phyloP scores from a whole-genome alignment of 1,139 yeast species.

The Candida tetrigidarum region DNA sequence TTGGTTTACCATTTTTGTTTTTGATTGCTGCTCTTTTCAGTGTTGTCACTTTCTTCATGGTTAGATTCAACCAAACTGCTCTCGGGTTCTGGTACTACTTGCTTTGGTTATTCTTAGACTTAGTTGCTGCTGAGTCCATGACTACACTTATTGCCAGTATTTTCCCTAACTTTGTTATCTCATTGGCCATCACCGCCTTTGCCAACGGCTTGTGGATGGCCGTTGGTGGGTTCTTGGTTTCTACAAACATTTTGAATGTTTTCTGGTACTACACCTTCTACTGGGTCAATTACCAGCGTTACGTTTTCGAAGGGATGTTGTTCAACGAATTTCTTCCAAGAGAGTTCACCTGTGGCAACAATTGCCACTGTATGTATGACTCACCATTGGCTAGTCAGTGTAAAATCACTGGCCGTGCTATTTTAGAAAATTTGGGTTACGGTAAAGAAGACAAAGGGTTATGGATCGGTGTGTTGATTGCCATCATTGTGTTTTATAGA shows the following conservation, averaged over 20 bases:
- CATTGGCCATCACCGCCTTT: slow-evolving; percentile 44
- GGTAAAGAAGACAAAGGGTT: slow-evolving; percentile 27
- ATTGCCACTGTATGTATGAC: slow-evolving; percentile 39
- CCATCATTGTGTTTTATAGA: slow-evolving; percentile 29
- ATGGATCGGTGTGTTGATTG: slow-evolving; percentile 39
- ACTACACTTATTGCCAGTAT: slow-evolving; percentile 37
- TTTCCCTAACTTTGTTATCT: slow-evolving; percentile 40
- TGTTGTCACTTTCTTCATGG: slow-evolving; percentile 38
- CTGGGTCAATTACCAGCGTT: slow-evolving; percentile 44
- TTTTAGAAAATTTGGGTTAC: slow-evolving; percentile 34
- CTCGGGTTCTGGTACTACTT: slow-evolving; percentile 35
- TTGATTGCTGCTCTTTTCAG: slow-evolving; percentile 34
- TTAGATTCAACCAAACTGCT: slow-evolving; percentile 30
- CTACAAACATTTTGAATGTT: slow-evolving; percentile 33
- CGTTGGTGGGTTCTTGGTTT: slow-evolving; percentile 44
- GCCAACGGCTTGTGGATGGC: slow-evolving; percentile 50
- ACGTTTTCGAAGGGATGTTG: slow-evolving; percentile 49
- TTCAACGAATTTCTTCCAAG: slow-evolving; percentile 37
- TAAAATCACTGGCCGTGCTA: slow-evolving; percentile 34
- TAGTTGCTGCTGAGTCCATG: slow-evolving; percentile 45
- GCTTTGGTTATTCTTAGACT: slow-evolving; percentile 42
- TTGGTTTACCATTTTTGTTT: slow-evolving; percentile 42
- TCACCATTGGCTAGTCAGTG: slow-evolving; percentile 32
- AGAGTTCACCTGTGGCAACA: slow-evolving; percentile 31
- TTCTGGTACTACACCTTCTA: slow-evolving; percentile 46